Percentiles rank a stretch among this genome's conserved stretches.
Evolutionary conservation across 2,329 filamentous ascomycete genomes (phyloP).

Genomic region (Huntiella decipiens): DNA sequence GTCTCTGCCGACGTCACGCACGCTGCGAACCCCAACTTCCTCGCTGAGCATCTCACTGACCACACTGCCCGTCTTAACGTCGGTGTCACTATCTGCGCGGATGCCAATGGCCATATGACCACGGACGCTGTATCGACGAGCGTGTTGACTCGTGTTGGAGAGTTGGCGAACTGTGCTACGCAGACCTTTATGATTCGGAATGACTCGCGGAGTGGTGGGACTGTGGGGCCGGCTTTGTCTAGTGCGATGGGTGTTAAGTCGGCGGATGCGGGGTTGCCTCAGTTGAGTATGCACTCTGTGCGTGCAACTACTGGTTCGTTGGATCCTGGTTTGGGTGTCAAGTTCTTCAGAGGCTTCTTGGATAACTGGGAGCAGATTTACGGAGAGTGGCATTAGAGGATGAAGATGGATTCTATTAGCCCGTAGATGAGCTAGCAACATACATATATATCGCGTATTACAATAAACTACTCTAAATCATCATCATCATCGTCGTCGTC

Average conservation of each 20-base stretch:
- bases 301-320: slow-evolving; percentile 69
- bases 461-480: slow-evolving; percentile 12
- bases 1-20: slow-evolving; percentile 87
- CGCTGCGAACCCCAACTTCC: slow-evolving; percentile 87
- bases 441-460: background rate
- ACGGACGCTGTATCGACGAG: slow-evolving; percentile 75
- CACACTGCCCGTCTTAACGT: slow-evolving; percentile 81
- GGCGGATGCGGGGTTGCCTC: slow-evolving; percentile 75
- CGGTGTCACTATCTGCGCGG: slow-evolving; percentile 60
- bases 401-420: background rate
- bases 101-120: slow-evolving; percentile 90
- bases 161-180: slow-evolving; percentile 49
- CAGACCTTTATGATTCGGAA: slow-evolving; percentile 94
- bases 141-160: slow-evolving; percentile 59
- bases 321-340: slow-evolving; percentile 74
- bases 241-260: slow-evolving; percentile 62
- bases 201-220: slow-evolving; percentile 74
- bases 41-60: slow-evolving; percentile 60
- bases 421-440: background rate
- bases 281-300: slow-evolving; percentile 87
- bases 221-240: slow-evolving; percentile 82
- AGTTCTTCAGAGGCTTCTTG: slow-evolving; percentile 77
- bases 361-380: slow-evolving; percentile 75
- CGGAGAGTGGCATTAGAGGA: slow-evolving; percentile 43
- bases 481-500: slow-evolving; percentile 19